Evolutionary conservation across 306 rosid genomes (phyloP).

Genomic region (Coriaria nepalensis): DNA sequence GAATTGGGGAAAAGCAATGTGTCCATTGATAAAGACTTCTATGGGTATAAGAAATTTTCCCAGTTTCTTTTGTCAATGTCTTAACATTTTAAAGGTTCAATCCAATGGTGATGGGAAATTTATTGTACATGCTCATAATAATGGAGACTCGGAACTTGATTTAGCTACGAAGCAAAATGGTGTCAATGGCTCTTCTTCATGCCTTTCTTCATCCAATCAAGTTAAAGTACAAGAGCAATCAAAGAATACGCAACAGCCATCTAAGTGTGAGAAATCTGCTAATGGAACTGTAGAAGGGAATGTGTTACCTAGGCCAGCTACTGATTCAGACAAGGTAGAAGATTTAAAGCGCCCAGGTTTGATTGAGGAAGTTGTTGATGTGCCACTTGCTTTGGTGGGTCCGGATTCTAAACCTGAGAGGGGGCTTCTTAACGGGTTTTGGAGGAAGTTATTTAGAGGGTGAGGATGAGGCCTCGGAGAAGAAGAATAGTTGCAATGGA

Average conservation of each 20-base stretch:
- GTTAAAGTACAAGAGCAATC: slow-evolving; percentile 9
- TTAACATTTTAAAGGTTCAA: slow-evolving; percentile 23
- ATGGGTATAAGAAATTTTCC: slow-evolving; percentile 36
- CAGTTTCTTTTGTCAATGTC: slow-evolving; percentile 41
- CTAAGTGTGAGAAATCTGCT: slow-evolving; percentile 4
- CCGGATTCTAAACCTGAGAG: slow-evolving; percentile 16
- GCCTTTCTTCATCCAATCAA: slow-evolving; percentile 13
- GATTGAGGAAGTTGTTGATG: neutral
- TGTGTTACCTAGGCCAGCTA: slow-evolving; percentile 11
- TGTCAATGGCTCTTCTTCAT: slow-evolving; percentile 14
- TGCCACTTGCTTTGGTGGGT: neutral
- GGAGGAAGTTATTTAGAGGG: slow-evolving; percentile 22
- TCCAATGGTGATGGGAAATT: slow-evolving; percentile 14
- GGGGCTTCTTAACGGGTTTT: slow-evolving; percentile 24
- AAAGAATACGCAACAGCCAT: slow-evolving; percentile 17
- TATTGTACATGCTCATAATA: slow-evolving; percentile 8
- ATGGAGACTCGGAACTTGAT: slow-evolving; percentile 9
- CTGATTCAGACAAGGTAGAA: slow-evolving; percentile 6
- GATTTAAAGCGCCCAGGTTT: neutral
- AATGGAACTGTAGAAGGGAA: slow-evolving; percentile 14
- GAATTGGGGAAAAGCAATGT: slow-evolving; percentile 25
- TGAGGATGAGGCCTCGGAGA: slow-evolving; percentile 18
- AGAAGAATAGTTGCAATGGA: slow-evolving; percentile 14
- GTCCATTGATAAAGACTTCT: slow-evolving; percentile 26
- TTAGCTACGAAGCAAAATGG: slow-evolving; percentile 19